Evolutionary conservation across 371 early-diverging fungal genomes (phyloP), one percentile per base, ranked within the genome.

Genomic region (Circinella minor): DNA sequence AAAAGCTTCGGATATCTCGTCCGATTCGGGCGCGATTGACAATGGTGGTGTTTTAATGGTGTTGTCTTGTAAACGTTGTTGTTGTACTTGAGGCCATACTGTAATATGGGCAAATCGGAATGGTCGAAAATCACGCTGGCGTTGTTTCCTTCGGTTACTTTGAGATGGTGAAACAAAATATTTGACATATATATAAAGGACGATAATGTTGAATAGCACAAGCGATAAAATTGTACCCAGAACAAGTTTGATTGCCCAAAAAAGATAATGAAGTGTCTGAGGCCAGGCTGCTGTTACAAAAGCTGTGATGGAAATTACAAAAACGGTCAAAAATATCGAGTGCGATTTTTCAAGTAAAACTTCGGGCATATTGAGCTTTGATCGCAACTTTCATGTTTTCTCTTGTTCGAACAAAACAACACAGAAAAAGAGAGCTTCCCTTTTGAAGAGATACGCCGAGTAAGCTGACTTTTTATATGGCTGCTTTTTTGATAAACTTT

Each of bases 1-100:
- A 17, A 87, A 73, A 7, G 81, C 77, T n/a, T 78, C 76, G 0
- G 83, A 77, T 61, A 85, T 73, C 13, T 80, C 79, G 27, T 70
- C 48, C 17, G 67, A 62, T 49, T 57, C 36, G 49, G 69, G 36
- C 38, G 65, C 51, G 18, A 64, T 8, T 55, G 68, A 51, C 47
- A 49, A 54, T n/a, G 70, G 37, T n/a, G 70, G 37, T 27, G 20
- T 17, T 36, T 46, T 7, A 8, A 37, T 36, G 11, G 54, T 65
- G 36, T 76, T 66, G 20, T 72, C 72, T 34, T 46, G 65, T 37
- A 55, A 10, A 14, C 77, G 69, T 54, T 61, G 66, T 36, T 72
- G 67, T 34, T 72, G 65, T 5, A 73, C 20, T 11, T 57, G 59
- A 4, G 79, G 55, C 77, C 77, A 75, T 20, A 73, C 34, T 0